A percentile compares a stretch with the other conserved stretches of the same genome.
phyloP scores from a whole-genome alignment of 192 early-diverging fungal species.

The Linnemannia zychae region DNA sequence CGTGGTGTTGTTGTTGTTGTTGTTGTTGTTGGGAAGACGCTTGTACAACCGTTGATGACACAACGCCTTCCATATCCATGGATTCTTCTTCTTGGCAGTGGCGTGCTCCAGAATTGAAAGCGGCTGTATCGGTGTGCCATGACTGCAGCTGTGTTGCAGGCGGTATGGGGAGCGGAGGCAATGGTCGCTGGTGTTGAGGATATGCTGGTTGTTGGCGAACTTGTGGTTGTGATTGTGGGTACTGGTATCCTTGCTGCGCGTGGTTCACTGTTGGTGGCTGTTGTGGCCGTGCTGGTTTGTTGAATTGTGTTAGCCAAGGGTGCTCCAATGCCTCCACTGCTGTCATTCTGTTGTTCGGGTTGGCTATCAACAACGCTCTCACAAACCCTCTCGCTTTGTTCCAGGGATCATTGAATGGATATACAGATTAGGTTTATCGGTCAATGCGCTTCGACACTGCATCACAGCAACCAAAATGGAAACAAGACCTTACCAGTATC shows the following conservation, averaged over 20 bases:
- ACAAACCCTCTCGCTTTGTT: slow-evolving; percentile 81
- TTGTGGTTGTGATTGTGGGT: not conserved
- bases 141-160: not conserved
- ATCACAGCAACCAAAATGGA: slow-evolving; percentile 29
- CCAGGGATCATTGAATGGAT: not conserved
- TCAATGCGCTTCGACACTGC: not conserved
- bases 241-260: not conserved
- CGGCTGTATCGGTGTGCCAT: not conserved
- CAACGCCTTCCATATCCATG: not conserved
- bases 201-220: not conserved
- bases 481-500: slow-evolving; percentile 46
- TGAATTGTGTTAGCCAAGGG: slow-evolving; percentile 73
- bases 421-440: not conserved
- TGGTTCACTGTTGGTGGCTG: not conserved
- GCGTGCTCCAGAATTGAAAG: not conserved
- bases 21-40: not conserved
- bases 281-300: slow-evolving; percentile 1
- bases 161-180: not conserved
- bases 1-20: slow-evolving; percentile 39
- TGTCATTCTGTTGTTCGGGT: slow-evolving; percentile 76
- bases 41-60: not conserved
- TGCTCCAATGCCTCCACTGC: slow-evolving; percentile 81
- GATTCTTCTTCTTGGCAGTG: not conserved
- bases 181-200: not conserved
- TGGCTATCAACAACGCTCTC: slow-evolving; percentile 69